Conservation (phyloP, 2,329 filamentous ascomycete genomes). For the Sphaerulina musiva region DNA sequence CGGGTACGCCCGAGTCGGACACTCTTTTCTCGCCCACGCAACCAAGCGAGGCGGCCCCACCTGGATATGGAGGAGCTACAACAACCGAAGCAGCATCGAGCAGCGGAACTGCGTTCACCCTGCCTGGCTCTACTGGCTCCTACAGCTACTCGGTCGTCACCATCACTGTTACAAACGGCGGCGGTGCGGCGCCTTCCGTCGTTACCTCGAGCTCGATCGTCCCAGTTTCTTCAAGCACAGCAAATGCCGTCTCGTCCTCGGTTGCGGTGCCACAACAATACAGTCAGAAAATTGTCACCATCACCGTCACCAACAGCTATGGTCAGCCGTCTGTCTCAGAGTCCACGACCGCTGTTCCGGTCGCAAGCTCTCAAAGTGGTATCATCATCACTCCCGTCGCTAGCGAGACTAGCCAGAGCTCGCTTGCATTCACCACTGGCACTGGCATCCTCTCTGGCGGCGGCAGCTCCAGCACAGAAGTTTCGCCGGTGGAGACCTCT, state of each 20-base stretch:
- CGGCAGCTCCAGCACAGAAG: neutral
- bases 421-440: constrained; percentile 8
- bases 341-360: constrained; percentile 12
- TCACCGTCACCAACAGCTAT: constrained; percentile 12
- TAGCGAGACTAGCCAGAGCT: neutral
- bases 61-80: constrained; percentile 12
- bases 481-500: constrained; percentile 10
- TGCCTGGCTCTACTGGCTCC: constrained; percentile 14
- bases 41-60: constrained; percentile 1
- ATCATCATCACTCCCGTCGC: constrained; percentile 9
- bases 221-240: constrained; percentile 3
- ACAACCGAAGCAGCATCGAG: constrained; percentile 7
- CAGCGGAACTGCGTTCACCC: constrained; percentile 11
- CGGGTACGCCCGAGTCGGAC: constrained; percentile 10
- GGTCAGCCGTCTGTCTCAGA: constrained; percentile 12
- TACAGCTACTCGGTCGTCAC: constrained; percentile 18
- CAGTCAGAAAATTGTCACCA: constrained; percentile 13
- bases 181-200: constrained; percentile 4
- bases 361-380: constrained; percentile 7
- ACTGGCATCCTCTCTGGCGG: constrained; percentile 3
- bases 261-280: constrained; percentile 10
- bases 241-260: neutral
- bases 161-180: constrained; percentile 15
- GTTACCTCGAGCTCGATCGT: constrained; percentile 10
- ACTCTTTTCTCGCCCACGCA: constrained; percentile 15